phyloP scores from a whole-genome alignment of 2,329 filamentous ascomycete genomes.

The Magnaporthiopsis poae region DNA sequence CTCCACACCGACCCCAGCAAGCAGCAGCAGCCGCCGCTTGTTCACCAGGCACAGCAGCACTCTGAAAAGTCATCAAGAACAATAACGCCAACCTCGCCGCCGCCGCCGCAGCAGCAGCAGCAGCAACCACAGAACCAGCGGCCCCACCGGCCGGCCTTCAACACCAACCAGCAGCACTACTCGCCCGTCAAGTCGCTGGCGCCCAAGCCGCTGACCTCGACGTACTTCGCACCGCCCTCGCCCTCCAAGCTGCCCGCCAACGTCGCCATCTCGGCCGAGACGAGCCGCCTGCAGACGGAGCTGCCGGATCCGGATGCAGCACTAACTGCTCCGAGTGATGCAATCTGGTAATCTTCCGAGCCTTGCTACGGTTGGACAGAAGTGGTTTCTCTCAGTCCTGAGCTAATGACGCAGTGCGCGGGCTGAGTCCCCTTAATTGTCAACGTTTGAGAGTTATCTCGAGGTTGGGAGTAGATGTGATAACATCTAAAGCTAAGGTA shows the following conservation, averaged over 20 bases:
- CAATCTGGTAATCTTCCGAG: no score
- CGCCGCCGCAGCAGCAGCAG: no score
- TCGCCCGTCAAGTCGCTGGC: slow-evolving; percentile 51
- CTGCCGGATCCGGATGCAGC: no score
- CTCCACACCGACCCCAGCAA: slow-evolving; percentile 2
- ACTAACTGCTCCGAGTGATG: no score
- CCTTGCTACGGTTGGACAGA: no score
- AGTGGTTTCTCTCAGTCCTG: no score
- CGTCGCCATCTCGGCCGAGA: slow-evolving; percentile 48
- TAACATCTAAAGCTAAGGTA: no score
- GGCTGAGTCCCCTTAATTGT: no score
- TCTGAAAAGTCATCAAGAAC: slow-evolving; percentile 1
- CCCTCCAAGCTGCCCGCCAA: slow-evolving; percentile 54
- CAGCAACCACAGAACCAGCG: slow-evolving; percentile 8
- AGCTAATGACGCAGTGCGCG: no score
- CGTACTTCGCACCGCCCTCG: slow-evolving; percentile 48
- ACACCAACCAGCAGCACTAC: slow-evolving; percentile 57
- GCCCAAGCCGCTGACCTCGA: slow-evolving; percentile 52
- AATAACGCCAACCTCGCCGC: slow-evolving; percentile 1
- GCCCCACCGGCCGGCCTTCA: slow-evolving; percentile 46
- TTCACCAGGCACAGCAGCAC: not conserved
- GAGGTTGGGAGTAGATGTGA: no score
- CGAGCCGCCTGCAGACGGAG: slow-evolving; percentile 50
- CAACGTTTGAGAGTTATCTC: no score
- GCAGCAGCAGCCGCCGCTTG: slow-evolving; percentile 1